A percentile compares a stretch with the other conserved stretches of the same genome.
phyloP scores from a whole-genome alignment of 768 basidiomycete species.

The Leccinum longicurvipes region DNA sequence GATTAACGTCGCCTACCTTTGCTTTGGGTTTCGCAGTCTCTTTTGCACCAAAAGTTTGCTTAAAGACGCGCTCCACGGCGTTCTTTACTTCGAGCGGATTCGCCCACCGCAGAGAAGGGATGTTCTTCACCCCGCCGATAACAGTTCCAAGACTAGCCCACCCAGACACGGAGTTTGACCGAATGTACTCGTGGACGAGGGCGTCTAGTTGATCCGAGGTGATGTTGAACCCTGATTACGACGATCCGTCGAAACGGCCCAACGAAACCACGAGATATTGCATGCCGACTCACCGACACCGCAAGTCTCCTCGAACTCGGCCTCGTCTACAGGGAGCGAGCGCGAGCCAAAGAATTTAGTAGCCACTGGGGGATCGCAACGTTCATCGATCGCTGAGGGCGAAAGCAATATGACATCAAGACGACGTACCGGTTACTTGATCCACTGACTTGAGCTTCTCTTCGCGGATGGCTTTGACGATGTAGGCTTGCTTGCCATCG shows the following conservation, averaged over 20 bases:
- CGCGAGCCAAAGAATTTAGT: conserved; percentile 69
- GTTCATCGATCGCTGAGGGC: conserved; percentile 1
- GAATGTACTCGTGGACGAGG: conserved; percentile 56
- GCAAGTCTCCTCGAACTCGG: conserved; percentile 72
- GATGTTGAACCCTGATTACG: conserved; percentile 68
- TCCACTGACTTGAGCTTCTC: conserved; percentile 75
- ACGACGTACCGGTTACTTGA: conserved; percentile 75
- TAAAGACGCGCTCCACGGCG: conserved; percentile 67
- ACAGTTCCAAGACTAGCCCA: conserved; percentile 75
- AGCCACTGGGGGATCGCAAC: conserved; percentile 38
- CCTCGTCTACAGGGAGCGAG: conserved; percentile 57
- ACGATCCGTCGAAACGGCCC: conserved; percentile 2
- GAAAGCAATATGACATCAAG: background rate
- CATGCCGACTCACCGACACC: conserved; percentile 74
- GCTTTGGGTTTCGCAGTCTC: conserved; percentile 60
- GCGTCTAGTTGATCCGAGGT: conserved; percentile 58
- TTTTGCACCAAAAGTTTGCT: conserved; percentile 69
- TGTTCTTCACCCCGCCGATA: conserved; percentile 60
- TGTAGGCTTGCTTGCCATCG: conserved; percentile 54
- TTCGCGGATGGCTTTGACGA: conserved; percentile 66
- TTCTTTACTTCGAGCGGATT: conserved; percentile 82
- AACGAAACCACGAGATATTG: background rate
- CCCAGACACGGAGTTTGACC: conserved; percentile 51
- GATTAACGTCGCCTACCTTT: conserved; percentile 45
- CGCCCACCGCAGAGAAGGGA: conserved; percentile 74